Conservation (phyloP, 768 basidiomycete genomes). For the Amanita rubescens region DNA sequence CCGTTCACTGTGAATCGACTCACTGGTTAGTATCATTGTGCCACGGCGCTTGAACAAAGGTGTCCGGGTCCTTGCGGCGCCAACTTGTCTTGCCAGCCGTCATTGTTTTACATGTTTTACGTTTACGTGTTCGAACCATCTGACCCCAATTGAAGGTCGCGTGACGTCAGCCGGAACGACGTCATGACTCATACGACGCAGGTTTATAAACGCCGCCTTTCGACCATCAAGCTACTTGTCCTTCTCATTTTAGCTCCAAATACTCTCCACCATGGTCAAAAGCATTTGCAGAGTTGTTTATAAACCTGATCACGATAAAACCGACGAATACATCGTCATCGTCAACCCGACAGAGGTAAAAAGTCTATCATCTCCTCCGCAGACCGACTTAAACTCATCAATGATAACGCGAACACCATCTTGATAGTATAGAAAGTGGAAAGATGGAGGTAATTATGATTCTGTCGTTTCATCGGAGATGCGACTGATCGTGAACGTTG, state of each 20-base stretch:
- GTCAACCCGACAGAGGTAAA: conserved; percentile 60
- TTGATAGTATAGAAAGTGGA: conserved; percentile 69
- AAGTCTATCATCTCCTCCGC: not conserved
- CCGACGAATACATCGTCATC: conserved; percentile 66
- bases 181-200: not conserved
- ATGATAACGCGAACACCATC: conserved; percentile 2
- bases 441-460: conserved; percentile 55
- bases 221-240: not conserved
- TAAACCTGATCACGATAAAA: conserved; percentile 66
- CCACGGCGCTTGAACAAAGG: not conserved
- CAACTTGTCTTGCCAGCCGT: not conserved
- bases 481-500: conserved; percentile 9
- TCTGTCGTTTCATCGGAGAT: conserved; percentile 12
- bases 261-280: conserved; percentile 32
- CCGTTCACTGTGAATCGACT: not conserved
- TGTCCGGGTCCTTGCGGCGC: not conserved
- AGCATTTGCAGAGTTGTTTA: conserved; percentile 65
- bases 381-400: not conserved
- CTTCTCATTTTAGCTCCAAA: not conserved
- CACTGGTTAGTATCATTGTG: too few relatives aligned
- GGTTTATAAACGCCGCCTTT: not conserved
- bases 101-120: too few relatives aligned
- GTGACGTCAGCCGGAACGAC: conserved; percentile 19
- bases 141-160: conserved; percentile 15
- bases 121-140: too few relatives aligned